Conservation (phyloP, 805 yeast species). For the Saccharomycopsis lassenensis region DNA sequence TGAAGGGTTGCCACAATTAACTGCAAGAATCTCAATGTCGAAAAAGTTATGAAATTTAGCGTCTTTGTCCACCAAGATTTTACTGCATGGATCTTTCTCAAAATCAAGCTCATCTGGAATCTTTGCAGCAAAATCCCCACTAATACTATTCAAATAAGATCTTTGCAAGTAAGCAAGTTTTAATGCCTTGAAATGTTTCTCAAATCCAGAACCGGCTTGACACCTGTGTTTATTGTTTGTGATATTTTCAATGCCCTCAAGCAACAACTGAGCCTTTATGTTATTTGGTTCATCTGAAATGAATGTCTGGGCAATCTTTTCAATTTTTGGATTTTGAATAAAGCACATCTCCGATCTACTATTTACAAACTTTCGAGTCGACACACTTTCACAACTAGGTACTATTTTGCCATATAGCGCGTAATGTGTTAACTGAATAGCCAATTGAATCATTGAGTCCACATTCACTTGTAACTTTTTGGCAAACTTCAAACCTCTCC, state of each 20-base stretch:
- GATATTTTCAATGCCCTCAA: slow-evolving; percentile 21
- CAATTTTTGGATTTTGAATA: slow-evolving; percentile 43
- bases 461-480: slow-evolving; percentile 74
- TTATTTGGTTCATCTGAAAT: slow-evolving; percentile 41
- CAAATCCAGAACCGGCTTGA: slow-evolving; percentile 50
- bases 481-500: slow-evolving; percentile 68
- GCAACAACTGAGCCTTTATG: slow-evolving; percentile 34
- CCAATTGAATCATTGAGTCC: slow-evolving; percentile 84
- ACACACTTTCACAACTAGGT: slow-evolving; percentile 83
- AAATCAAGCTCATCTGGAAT: slow-evolving; percentile 22
- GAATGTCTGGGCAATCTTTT: slow-evolving; percentile 47
- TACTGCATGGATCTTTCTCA: slow-evolving; percentile 16
- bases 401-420: slow-evolving; percentile 85
- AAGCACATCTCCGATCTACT: slow-evolving; percentile 63
- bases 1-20: slow-evolving; percentile 90
- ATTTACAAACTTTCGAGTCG: slow-evolving; percentile 57
- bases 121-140: slow-evolving; percentile 29
- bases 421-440: slow-evolving; percentile 83
- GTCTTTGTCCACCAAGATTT: slow-evolving; percentile 11
- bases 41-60: slow-evolving; percentile 32
- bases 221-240: slow-evolving; percentile 7
- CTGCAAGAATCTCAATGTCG: slow-evolving; percentile 36
- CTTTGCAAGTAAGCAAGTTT: slow-evolving; percentile 43
- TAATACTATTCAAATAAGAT: slow-evolving; percentile 34
- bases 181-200: slow-evolving; percentile 58